Evolutionary conservation across 495 filamentous ascomycete genomes (phyloP), one percentile per base, ranked within the genome.

Genomic region (Tuber calosporum): DNA sequence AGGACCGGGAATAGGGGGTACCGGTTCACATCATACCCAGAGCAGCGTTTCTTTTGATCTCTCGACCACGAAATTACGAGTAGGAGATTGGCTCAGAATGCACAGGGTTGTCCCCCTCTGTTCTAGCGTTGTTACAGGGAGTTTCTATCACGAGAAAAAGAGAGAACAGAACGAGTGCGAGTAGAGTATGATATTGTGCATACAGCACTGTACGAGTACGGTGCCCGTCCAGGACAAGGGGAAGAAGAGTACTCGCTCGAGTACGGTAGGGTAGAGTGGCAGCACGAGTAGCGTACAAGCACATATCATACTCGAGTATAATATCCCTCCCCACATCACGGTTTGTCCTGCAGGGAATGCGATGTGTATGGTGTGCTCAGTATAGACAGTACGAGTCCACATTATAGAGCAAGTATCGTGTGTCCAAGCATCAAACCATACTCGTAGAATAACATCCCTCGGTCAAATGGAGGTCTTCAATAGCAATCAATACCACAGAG

Each of bases 11-110:
- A 62, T 62, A 62, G 53, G 53, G 53, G 53, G 53, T 62, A 58
- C n/a, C n/a, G n/a, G n/a, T n/a, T n/a, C n/a, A n/a, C n/a, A n/a
- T 20, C 1, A 20, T 58, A 62, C 53, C 53, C 53, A 62, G 53
- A 62, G 53, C n/a, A 30, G 53, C n/a, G 53, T 62, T 62, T 62
- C 53, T n/a, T 62, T 30, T 30, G 53, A 17, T 26, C 53, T 62
- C 53, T 62, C n/a, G 53, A 26, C 53, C 11, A 62, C 53, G 53
- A 62, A 62, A 62, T 62, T 62, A 62, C 53, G 53, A 62, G 53
- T 17, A 62, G 53, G 53, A 62, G 53, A 30, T 62, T 62, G 53
- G 53, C n/a, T 30, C 9, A 15, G n/a, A 62, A 30, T 26, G n/a
- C 53, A 2, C 53, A 30, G 53, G 53, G 53, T 30, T 62, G 11